Conservation (phyloP, 2,329 filamentous ascomycete genomes). For the Hypoxylon sp. region DNA sequence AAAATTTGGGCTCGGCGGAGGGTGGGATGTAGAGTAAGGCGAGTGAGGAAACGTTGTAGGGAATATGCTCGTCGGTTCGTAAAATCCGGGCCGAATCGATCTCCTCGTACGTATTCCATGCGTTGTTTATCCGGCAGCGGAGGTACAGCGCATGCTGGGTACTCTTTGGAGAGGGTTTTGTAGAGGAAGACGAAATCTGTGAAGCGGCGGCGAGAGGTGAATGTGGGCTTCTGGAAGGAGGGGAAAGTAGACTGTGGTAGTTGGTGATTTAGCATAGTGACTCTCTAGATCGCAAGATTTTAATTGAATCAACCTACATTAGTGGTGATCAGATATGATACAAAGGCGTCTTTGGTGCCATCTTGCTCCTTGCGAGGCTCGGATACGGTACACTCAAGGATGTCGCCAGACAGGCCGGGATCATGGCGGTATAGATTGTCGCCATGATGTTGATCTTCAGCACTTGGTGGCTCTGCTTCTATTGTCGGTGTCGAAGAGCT, state of each 20-base stretch:
- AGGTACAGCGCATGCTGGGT: constrained; percentile 91
- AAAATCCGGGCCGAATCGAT: constrained; percentile 95
- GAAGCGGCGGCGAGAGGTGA: constrained; percentile 88
- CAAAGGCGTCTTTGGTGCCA: constrained; percentile 95
- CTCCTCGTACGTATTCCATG: constrained; percentile 97
- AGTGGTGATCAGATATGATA: constrained; percentile 95
- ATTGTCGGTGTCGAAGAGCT: constrained; percentile 47
- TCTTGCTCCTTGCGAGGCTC: constrained; percentile 95
- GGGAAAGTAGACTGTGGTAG: constrained; percentile 94
- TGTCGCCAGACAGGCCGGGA: constrained; percentile 77
- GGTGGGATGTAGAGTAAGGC: constrained; percentile 88
- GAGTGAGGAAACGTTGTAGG: constrained; percentile 89
- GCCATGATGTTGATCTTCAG: constrained; percentile 60
- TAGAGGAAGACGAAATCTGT: constrained; percentile 98
- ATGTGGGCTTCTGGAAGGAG: constrained; percentile 87
- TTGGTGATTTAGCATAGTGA: constrained; percentile 27
- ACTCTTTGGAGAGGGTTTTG: constrained; percentile 89
- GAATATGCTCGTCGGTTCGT: constrained; percentile 90
- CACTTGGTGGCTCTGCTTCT: constrained; percentile 51
- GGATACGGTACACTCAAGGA: constrained; percentile 85
- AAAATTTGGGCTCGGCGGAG: constrained; percentile 87
- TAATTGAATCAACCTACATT: constrained; percentile 68
- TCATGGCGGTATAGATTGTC: constrained; percentile 62
- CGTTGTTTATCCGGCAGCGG: constrained; percentile 98
- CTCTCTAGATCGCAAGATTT: background rate